phyloP scores from a whole-genome alignment of 2,329 filamentous ascomycete genomes.

The Colletotrichum viniferum region DNA sequence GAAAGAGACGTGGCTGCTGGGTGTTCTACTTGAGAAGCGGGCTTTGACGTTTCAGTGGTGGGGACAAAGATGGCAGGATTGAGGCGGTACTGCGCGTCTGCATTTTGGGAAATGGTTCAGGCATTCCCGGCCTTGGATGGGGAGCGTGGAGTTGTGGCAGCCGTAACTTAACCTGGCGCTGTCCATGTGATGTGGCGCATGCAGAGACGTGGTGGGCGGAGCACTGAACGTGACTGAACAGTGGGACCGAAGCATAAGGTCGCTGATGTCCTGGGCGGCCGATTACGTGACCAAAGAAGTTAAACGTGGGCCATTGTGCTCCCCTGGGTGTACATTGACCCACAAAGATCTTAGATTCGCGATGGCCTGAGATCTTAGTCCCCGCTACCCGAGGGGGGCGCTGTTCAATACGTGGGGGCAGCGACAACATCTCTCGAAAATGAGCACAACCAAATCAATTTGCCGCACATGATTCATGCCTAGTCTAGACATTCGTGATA shows the following conservation, averaged over 20 bases:
- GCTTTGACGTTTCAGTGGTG: not conserved
- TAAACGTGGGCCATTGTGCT: not conserved
- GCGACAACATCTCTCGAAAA: too few relatives aligned
- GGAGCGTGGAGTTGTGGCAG: not conserved
- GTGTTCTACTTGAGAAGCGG: not conserved
- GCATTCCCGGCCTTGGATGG: too few relatives aligned
- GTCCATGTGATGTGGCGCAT: too few relatives aligned
- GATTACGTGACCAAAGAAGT: not conserved
- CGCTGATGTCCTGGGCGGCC: not conserved
- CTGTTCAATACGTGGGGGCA: too few relatives aligned
- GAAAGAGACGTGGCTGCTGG: not conserved
- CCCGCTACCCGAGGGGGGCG: too few relatives aligned
- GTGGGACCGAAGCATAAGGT: too few relatives aligned
- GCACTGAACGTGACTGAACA: not conserved
- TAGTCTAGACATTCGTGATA: too few relatives aligned
- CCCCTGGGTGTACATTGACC: not conserved
- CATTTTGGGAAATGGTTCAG: not conserved
- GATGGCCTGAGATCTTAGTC: too few relatives aligned
- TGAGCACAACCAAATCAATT: too few relatives aligned
- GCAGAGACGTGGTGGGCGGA: too few relatives aligned
- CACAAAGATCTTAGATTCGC: not conserved
- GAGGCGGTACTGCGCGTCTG: not conserved
- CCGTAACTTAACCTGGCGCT: too few relatives aligned
- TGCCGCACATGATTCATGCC: too few relatives aligned
- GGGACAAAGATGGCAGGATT: not conserved